phyloP scores from a whole-genome alignment of 106 monocot genomes.

The Agapanthus africanus region DNA sequence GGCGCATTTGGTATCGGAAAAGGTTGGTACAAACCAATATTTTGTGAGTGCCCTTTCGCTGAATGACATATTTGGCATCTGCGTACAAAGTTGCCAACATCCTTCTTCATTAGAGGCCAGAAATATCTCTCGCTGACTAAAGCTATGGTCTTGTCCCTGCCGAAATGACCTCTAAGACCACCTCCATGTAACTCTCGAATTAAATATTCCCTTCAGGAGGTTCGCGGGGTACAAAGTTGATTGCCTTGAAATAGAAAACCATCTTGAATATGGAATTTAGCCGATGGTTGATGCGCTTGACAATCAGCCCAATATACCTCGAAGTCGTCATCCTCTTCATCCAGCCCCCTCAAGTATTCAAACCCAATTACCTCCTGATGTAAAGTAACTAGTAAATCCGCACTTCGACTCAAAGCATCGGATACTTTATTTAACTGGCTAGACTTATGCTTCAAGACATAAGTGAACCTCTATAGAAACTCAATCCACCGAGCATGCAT shows the following conservation, averaged over 20 bases:
- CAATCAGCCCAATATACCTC: neutral
- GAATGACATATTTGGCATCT: neutral
- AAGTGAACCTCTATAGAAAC: neutral
- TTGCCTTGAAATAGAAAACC: neutral
- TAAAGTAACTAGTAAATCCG: neutral
- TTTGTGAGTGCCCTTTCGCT: neutral
- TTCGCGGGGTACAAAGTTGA: neutral
- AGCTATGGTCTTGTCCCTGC: neutral
- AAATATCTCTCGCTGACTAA: neutral
- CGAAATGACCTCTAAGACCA: neutral
- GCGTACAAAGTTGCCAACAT: neutral
- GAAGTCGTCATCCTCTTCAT: conserved; percentile 4
- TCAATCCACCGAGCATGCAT: neutral
- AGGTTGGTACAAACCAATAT: conserved; percentile 1
- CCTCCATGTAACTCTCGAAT: neutral
- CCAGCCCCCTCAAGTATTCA: neutral
- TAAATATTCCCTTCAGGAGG: neutral
- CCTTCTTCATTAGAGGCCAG: neutral
- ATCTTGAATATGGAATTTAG: neutral
- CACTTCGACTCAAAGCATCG: neutral
- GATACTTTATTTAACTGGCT: neutral
- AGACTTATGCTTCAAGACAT: conserved; percentile 1
- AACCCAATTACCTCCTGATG: neutral
- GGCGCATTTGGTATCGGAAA: conserved; percentile 2
- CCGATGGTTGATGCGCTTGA: no score